Evolutionary conservation across 1,284 basidiomycete genomes (phyloP), one percentile per base, ranked within the genome.

Genomic region (Leccinum brunneo-olivaceum): DNA sequence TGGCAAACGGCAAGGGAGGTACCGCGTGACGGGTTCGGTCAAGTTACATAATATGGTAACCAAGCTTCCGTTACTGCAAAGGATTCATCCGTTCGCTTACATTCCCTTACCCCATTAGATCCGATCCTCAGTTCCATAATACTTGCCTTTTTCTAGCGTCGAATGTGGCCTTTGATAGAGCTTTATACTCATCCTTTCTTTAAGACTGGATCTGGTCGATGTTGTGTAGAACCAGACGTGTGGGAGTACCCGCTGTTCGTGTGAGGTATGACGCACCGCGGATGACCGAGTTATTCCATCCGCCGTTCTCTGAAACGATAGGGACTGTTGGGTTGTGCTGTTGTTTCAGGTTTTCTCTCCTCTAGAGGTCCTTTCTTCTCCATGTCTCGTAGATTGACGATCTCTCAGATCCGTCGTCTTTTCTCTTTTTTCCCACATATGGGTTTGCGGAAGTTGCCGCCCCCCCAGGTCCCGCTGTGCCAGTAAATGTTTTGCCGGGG

Each of bases 61-160:
- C 5, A 53, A 3, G 39, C 41, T 56, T 56, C 55, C 57, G 55
- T 56, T 39, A 58, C 42, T 60, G 44, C 37, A 60, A 49, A 56
- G 45, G 45, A 24, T 56, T 56, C 57, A 60, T 32, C 56, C 54
- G 53, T 42, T 47, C n/a, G 44, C 41, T 44, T 47, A 51, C 56
- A 58, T 43, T 44, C 41, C 23, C 29, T 43, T 27, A 10, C 57
- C 35, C 44, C 42, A 58, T 58, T 56, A 32, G 53, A 33, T 43
- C 48, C 38, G 55, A 51, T 51, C 55, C 51, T 44, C 45, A 53
- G 24, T 54, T 56, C 50, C 51, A 54, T 58, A 43, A 41, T 56
- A 20, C 45, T 44, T 56, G 19, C 35, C 41, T 54, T 51, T 52
- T 20, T 41, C 23, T 15, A 30, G 14, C 29, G 19, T 34, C 19